Conservation (phyloP, 2,329 filamentous ascomycete genomes). For the Alternaria sp. region DNA sequence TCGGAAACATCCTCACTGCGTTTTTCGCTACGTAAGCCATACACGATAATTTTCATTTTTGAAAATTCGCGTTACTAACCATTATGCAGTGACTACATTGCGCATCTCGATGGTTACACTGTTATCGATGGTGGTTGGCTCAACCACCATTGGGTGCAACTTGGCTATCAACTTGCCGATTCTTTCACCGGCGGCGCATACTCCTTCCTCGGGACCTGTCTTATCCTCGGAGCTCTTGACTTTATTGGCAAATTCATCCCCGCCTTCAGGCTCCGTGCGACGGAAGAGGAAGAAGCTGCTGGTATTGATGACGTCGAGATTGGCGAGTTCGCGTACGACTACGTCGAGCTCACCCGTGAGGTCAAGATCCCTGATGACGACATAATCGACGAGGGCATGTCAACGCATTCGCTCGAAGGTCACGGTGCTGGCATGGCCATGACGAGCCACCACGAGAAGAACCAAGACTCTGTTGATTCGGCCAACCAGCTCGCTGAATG, state of each 20-base stretch:
- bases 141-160: constrained; percentile 83
- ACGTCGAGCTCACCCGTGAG: constrained; percentile 82
- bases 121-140: constrained; percentile 80
- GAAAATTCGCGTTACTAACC: constrained; percentile 1
- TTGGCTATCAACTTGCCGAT: constrained; percentile 84
- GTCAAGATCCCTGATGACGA: constrained; percentile 39
- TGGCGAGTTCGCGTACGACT: constrained; percentile 95
- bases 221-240: constrained; percentile 68
- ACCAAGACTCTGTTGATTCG: constrained; percentile 48
- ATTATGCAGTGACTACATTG: constrained; percentile 73
- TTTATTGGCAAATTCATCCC: constrained; percentile 82
- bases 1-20: constrained; percentile 67
- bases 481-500: constrained; percentile 47
- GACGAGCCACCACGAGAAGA: constrained; percentile 47
- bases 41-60: not conserved
- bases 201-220: constrained; percentile 78
- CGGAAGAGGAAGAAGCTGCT: constrained; percentile 79
- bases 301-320: constrained; percentile 91
- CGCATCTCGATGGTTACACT: constrained; percentile 75
- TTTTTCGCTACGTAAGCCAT: constrained; percentile 76
- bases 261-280: constrained; percentile 75
- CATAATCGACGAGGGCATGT: constrained; percentile 44
- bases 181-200: constrained; percentile 78
- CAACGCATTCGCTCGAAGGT: constrained; percentile 42
- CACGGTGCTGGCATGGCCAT: constrained; percentile 39